Percentiles rank a stretch among this genome's conserved stretches.
Conservation (phyloP, 2,329 filamentous ascomycete genomes). For the Sclerotinia spermophila region DNA sequence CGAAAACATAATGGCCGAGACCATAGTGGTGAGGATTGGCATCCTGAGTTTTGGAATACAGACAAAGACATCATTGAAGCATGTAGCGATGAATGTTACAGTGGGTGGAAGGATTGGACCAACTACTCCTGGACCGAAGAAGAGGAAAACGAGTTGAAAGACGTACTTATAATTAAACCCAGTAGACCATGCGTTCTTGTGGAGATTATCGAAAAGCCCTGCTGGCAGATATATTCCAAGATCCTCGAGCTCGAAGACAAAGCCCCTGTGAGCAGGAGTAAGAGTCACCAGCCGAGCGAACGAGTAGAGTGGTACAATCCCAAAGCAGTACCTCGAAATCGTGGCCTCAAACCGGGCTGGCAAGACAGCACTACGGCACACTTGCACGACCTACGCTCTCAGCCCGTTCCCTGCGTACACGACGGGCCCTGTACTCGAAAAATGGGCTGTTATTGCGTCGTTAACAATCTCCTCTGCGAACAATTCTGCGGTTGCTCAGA, state of each 20-base stretch:
- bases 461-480: constrained; percentile 63
- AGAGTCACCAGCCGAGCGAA: constrained; percentile 7
- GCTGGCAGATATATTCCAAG: constrained; percentile 29
- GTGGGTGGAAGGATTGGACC: background rate
- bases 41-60: constrained; percentile 2
- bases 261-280: background rate
- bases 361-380: constrained; percentile 29
- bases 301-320: constrained; percentile 35
- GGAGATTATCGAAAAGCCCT: constrained; percentile 28
- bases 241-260: constrained; percentile 19
- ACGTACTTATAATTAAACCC: constrained; percentile 24
- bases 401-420: constrained; percentile 59
- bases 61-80: background rate
- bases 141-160: constrained; percentile 6
- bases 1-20: constrained; percentile 24
- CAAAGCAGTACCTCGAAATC: constrained; percentile 20
- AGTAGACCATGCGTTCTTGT: constrained; percentile 25
- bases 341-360: constrained; percentile 27
- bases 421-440: constrained; percentile 58
- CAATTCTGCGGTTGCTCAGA: constrained; percentile 64
- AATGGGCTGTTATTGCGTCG: constrained; percentile 57
- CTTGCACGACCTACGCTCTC: constrained; percentile 37
- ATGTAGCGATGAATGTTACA: background rate
- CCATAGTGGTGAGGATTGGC: background rate
- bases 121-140: constrained; percentile 5